These are phyloP conservation scores for Blastobotrys malaysiensis DNA, from an alignment of 1,139 yeast species.

Conservation along the genomic window DNA sequence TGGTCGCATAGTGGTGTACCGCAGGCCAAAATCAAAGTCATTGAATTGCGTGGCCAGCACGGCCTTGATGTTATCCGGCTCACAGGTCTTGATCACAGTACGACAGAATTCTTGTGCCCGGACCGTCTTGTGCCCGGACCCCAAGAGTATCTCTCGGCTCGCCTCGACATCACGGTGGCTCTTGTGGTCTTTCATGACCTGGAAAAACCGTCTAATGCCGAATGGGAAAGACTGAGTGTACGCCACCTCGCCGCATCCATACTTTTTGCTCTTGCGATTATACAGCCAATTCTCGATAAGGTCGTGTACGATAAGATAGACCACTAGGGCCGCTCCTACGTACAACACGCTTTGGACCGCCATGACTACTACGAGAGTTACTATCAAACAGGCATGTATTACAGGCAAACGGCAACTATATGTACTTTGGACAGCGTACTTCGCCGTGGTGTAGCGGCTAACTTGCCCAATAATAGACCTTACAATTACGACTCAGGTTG, in stretches of 20 bases:
- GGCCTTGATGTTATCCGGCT: conserved; percentile 42
- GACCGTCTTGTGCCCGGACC: conserved; percentile 12
- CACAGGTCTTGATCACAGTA: conserved; percentile 29
- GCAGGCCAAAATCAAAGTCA: conserved; percentile 34
- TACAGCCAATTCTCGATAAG: not conserved
- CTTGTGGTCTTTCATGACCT: conserved; percentile 1
- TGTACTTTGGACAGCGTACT: too few species aligned
- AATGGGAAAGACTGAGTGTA: conserved; percentile 16
- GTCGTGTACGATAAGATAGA: not conserved
- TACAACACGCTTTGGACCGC: not conserved
- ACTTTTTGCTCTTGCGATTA: not conserved
- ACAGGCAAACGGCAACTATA: too few species aligned
- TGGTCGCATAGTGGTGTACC: conserved; percentile 41
- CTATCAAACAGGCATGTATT: too few species aligned
- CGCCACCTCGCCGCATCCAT: conserved; percentile 5
- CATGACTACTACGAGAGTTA: not conserved
- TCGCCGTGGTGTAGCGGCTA: too few species aligned
- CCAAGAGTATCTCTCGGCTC: not conserved
- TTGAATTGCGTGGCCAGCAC: conserved; percentile 30
- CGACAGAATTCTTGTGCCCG: conserved; percentile 15
- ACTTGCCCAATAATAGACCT: too few species aligned
- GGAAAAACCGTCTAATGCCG: conserved; percentile 14
- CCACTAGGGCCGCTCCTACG: not conserved
- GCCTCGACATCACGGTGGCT: conserved; percentile 2
- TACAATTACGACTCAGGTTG: too few species aligned